Evolutionary conservation across 2,329 filamentous ascomycete species (phyloP), one percentile per base, ranked within the genome.

Genomic region (Epichloe festucae): DNA sequence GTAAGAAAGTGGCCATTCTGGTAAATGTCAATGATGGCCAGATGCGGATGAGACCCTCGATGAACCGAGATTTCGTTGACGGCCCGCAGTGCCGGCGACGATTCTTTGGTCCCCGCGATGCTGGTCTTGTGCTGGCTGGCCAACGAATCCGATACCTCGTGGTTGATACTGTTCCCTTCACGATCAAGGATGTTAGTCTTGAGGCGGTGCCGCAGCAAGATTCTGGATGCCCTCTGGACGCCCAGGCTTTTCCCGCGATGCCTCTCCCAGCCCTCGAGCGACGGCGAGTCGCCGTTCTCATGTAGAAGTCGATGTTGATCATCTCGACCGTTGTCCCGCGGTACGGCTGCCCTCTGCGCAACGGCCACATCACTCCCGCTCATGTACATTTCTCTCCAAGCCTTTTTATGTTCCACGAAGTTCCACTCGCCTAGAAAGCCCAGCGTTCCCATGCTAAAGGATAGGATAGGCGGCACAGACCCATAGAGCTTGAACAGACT

Each of bases 341-440:
- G 66, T 35, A 64, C 62, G 36, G 66, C 67, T 14, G 67, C 67
- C 49, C 72, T 75, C 55, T 70, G 73, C 57, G 69, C 69, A 12
- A 27, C 47, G 2, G 72, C 65, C 8, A 78, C 76, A 44, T 72
- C 69, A 56, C 76, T 78, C 2, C 78, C 78, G 59, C 77, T 80
- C 86, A 95, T 94, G 70, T 94, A 96, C 50, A 93, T 88, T 64
- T 96, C 88, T 47, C 89, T 76, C 71, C 94, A 95, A 0, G 93
- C 93, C 47, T 87, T 79, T 69, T 95, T 95, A 70, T 94, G 88
- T 61, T 97, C 90, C 6, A 76, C 75, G 64, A 97, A 97, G 61
- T 93, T 94, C 90, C 91, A 98, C 68, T 97, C 91, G 15, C 91
- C 90, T 7, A 98, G 71, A 59, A 98, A 98, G 0, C 93, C 93